Evolutionary conservation across 2,329 filamentous ascomycete species (phyloP).

Genomic region (Colletotrichum musae): DNA sequence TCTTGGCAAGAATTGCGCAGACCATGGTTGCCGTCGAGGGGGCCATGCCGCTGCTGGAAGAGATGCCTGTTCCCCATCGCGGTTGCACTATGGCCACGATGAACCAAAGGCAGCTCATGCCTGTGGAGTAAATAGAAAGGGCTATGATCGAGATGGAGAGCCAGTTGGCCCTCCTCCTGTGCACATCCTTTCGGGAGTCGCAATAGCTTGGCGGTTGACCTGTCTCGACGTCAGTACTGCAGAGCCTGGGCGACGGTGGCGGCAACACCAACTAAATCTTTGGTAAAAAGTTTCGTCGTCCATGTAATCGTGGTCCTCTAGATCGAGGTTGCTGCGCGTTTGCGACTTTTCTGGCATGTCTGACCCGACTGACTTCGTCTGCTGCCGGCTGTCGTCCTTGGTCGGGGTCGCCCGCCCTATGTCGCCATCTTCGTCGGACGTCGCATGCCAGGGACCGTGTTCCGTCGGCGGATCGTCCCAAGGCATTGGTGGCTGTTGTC

Average conservation of each 20-base stretch:
- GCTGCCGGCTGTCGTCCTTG: slow-evolving; percentile 12
- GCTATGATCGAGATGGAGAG: slow-evolving; percentile 62
- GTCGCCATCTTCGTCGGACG: slow-evolving; percentile 23
- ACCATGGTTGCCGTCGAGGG: slow-evolving; percentile 77
- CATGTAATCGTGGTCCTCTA: slow-evolving; percentile 17
- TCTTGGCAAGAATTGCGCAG: slow-evolving; percentile 80
- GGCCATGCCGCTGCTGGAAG: slow-evolving; percentile 65
- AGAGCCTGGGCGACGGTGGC: neutral
- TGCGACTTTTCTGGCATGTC: neutral
- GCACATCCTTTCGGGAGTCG: slow-evolving; percentile 50
- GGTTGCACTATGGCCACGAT: slow-evolving; percentile 73
- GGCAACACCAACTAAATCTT: slow-evolving; percentile 48
- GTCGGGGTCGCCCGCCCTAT: slow-evolving; percentile 4
- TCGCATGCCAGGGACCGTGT: slow-evolving; percentile 15
- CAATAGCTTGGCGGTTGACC: slow-evolving; percentile 51
- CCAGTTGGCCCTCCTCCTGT: slow-evolving; percentile 58
- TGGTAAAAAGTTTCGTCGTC: slow-evolving; percentile 49
- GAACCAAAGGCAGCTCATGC: slow-evolving; percentile 77
- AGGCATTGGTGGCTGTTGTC: slow-evolving; percentile 15
- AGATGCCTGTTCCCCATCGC: slow-evolving; percentile 72
- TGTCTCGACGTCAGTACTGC: slow-evolving; percentile 7
- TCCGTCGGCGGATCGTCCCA: slow-evolving; percentile 37
- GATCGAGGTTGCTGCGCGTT: neutral
- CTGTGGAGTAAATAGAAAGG: slow-evolving; percentile 74
- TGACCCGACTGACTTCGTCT: slow-evolving; percentile 1